Evolutionary conservation across 2,329 filamentous ascomycete species (phyloP).

Genomic region (Exophiala alcalophila): DNA sequence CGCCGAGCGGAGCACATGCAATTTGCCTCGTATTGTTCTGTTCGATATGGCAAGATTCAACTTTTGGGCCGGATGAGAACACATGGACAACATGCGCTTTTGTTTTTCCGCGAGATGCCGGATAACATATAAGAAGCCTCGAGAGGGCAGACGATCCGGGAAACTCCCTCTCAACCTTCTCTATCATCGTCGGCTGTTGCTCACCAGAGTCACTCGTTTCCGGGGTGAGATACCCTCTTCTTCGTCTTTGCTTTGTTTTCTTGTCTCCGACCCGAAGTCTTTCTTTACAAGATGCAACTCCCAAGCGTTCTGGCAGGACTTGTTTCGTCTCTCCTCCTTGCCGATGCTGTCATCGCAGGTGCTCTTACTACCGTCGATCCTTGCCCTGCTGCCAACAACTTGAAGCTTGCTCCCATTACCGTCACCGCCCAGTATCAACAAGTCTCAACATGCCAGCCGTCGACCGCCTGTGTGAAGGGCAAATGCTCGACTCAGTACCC

Average conservation of each 20-base stretch:
- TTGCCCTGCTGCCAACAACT: slow-evolving; percentile 3
- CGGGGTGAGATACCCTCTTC: neutral
- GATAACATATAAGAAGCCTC: too few relatives aligned
- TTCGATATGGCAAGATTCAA: too few relatives aligned
- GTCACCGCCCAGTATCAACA: slow-evolving; percentile 19
- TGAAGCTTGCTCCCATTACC: slow-evolving; percentile 6
- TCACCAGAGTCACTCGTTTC: slow-evolving; percentile 14
- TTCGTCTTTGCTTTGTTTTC: slow-evolving; percentile 2
- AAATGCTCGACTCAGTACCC: slow-evolving; percentile 10
- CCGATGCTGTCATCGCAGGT: slow-evolving; percentile 6
- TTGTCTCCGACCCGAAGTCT: slow-evolving; percentile 9
- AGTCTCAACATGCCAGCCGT: slow-evolving; percentile 13
- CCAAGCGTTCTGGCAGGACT: slow-evolving; percentile 1
- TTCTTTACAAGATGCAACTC: slow-evolving; percentile 9
- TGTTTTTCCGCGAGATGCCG: too few relatives aligned
- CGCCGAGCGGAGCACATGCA: too few relatives aligned
- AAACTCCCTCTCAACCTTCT: too few relatives aligned
- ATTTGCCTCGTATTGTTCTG: too few relatives aligned
- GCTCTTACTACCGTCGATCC: slow-evolving; percentile 11
- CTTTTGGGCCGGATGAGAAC: too few relatives aligned
- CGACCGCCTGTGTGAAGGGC: slow-evolving; percentile 13
- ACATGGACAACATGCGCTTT: too few relatives aligned
- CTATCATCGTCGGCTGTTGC: too few relatives aligned
- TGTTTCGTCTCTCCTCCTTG: slow-evolving; percentile 8
- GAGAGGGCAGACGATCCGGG: too few relatives aligned